These are phyloP conservation scores for Ogataea parapolymorpha DNA, from an alignment of 805 yeast species.

Conservation along the genomic window DNA sequence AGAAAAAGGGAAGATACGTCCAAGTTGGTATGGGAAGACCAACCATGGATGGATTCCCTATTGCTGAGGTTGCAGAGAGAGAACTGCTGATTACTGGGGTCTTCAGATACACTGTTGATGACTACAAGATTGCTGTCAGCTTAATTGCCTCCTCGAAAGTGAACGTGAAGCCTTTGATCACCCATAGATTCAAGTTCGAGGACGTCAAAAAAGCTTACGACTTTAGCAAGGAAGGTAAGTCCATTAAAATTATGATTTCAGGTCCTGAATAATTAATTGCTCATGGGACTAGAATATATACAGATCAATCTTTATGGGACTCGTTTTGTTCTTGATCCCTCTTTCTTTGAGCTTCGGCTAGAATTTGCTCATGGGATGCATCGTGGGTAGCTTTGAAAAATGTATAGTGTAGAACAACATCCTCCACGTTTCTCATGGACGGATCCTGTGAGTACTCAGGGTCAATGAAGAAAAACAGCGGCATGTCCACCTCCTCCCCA, in stretches of 20 bases:
- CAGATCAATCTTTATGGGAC: background rate
- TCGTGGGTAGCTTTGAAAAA: constrained; percentile 65
- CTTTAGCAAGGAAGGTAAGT: constrained; percentile 60
- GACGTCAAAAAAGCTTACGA: constrained; percentile 75
- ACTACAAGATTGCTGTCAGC: constrained; percentile 68
- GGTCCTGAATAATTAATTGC: constrained; percentile 55
- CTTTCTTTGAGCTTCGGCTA: constrained; percentile 22
- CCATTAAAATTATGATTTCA: constrained; percentile 75
- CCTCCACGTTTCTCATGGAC: constrained; percentile 84
- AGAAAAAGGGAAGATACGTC: constrained; percentile 68
- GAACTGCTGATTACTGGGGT: constrained; percentile 71
- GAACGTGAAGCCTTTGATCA: constrained; percentile 64
- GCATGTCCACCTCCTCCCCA: constrained; percentile 99
- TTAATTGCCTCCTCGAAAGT: constrained; percentile 62
- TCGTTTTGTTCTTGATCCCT: constrained; percentile 1
- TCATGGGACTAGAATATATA: background rate
- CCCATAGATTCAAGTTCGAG: constrained; percentile 68
- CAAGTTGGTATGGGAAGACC: constrained; percentile 86
- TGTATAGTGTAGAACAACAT: constrained; percentile 86
- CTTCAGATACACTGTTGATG: constrained; percentile 78
- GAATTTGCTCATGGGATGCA: constrained; percentile 24
- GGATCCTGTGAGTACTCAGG: constrained; percentile 96
- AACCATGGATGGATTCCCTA: constrained; percentile 64
- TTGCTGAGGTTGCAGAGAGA: constrained; percentile 62
- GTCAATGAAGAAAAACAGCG: constrained; percentile 93